Conservation (phyloP, 305 asterid genomes). For the Plantago lanceolata region DNA sequence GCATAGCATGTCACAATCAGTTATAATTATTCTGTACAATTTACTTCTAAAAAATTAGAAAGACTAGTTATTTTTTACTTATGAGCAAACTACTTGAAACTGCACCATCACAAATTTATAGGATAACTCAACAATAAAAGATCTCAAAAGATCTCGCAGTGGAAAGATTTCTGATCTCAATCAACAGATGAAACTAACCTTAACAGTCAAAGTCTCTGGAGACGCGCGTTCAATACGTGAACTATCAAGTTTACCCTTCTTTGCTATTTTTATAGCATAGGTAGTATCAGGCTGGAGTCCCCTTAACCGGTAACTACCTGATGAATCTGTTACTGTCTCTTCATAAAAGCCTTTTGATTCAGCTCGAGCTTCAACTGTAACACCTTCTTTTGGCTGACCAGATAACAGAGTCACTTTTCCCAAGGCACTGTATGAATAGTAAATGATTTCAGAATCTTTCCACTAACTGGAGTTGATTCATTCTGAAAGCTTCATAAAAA, state of each 20-base stretch:
- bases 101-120: conserved; percentile 5
- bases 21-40: conserved; percentile 8
- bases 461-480: conserved; percentile 3
- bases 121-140: conserved; percentile 11
- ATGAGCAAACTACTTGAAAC: conserved; percentile 19
- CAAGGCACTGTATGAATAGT: conserved; percentile 59
- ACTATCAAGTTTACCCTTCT: conserved; percentile 53
- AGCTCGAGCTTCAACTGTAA: conserved; percentile 84
- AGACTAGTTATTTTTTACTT: too few species aligned
- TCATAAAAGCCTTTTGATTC: conserved; percentile 86
- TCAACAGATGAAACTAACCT: conserved; percentile 48
- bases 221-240: conserved; percentile 73
- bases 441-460: conserved; percentile 26
- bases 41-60: conserved; percentile 5
- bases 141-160: conserved; percentile 9
- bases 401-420: conserved; percentile 79
- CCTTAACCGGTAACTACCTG: conserved; percentile 82
- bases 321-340: conserved; percentile 77
- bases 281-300: conserved; percentile 82
- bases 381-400: conserved; percentile 86
- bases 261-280: conserved; percentile 66
- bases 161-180: conserved; percentile 19
- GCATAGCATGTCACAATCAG: background rate
- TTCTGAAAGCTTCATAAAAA: background rate
- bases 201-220: conserved; percentile 55